phyloP scores from a whole-genome alignment of 2,329 filamentous ascomycete genomes.

The Penicillium polonicum region DNA sequence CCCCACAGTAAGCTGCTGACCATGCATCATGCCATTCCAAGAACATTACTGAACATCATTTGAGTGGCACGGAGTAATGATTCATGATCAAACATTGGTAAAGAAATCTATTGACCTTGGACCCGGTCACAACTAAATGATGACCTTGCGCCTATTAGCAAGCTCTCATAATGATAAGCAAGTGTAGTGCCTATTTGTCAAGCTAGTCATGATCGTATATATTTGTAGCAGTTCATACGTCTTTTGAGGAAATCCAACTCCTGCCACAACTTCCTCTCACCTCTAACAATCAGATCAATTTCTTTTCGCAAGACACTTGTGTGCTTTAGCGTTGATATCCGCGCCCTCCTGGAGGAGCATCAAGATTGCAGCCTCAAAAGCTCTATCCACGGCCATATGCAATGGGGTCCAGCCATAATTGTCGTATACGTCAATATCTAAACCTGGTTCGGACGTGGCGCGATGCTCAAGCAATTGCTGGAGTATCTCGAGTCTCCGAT shows the following conservation, averaged over 20 bases:
- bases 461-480: background rate
- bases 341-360: background rate
- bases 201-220: background rate
- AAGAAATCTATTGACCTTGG: background rate
- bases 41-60: background rate
- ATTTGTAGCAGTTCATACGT: background rate
- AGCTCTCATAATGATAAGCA: background rate
- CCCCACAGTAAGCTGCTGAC: background rate
- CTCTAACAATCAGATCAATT: background rate
- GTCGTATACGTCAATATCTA: background rate
- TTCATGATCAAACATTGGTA: too few species aligned
- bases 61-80: too few species aligned
- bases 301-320: background rate
- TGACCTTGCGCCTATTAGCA: background rate
- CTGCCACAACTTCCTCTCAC: background rate
- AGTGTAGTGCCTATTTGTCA: background rate
- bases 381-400: background rate
- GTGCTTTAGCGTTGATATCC: background rate
- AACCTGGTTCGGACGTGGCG: background rate
- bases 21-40: background rate
- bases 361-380: background rate
- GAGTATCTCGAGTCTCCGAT: background rate
- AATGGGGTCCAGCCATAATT: background rate
- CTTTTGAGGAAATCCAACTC: background rate
- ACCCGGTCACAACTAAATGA: background rate